These are phyloP conservation scores for Neopestalotiopsis sp. DNA, from an alignment of 2,329 filamentous ascomycete genomes.

Conservation along the genomic window DNA sequence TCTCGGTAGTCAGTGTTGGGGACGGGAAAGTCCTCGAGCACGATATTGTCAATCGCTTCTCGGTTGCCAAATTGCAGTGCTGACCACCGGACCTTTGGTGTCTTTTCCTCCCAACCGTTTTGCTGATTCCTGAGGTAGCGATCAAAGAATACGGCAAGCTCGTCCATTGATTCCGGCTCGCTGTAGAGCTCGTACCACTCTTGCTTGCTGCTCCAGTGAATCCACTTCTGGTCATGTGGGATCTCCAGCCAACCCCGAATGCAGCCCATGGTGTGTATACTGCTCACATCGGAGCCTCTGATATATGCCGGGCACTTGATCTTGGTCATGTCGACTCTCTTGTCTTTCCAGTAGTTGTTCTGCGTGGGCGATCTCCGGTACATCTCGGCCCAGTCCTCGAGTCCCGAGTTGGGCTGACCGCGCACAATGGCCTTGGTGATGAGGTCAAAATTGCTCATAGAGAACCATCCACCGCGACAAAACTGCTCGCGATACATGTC, in stretches of 20 bases:
- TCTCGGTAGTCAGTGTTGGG: slow-evolving; percentile 39
- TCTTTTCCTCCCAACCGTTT: slow-evolving; percentile 52
- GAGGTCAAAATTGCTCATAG: slow-evolving; percentile 47
- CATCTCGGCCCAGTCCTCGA: slow-evolving; percentile 50
- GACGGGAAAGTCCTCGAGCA: slow-evolving; percentile 40
- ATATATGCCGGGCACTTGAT: slow-evolving; percentile 43
- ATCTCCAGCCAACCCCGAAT: slow-evolving; percentile 45
- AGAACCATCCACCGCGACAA: slow-evolving; percentile 46
- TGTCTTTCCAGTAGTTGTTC: slow-evolving; percentile 45
- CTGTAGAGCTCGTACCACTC: slow-evolving; percentile 53
- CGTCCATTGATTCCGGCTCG: slow-evolving; percentile 36
- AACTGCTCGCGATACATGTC: slow-evolving; percentile 55
- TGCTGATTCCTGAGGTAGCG: slow-evolving; percentile 46
- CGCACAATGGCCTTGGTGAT: slow-evolving; percentile 43
- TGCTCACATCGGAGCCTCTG: slow-evolving; percentile 37
- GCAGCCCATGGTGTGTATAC: slow-evolving; percentile 42
- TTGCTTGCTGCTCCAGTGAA: slow-evolving; percentile 45
- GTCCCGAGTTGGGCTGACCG: slow-evolving; percentile 34
- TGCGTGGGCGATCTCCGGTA: slow-evolving; percentile 39
- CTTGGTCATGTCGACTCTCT: slow-evolving; percentile 41
- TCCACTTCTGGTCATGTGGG: slow-evolving; percentile 46
- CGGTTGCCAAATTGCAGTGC: slow-evolving; percentile 42
- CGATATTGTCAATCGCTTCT: slow-evolving; percentile 38
- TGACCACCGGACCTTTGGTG: slow-evolving; percentile 49
- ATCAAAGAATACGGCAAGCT: slow-evolving; percentile 52